Base-by-base conservation (phyloP, 768 basidiomycete species). In the Trametes gibbosa region DNA sequence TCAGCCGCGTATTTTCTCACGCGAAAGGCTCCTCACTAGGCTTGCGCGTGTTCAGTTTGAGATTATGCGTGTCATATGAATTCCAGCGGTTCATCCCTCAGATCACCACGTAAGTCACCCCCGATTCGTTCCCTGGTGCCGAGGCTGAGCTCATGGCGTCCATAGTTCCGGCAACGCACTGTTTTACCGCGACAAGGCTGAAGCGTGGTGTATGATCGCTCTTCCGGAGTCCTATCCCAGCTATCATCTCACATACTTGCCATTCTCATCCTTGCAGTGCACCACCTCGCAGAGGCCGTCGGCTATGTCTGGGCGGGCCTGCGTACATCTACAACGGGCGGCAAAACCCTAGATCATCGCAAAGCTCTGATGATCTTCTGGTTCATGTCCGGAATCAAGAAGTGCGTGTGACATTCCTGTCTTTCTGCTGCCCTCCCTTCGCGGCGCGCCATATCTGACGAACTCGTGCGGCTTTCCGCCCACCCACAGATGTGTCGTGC, bases 181-280 rank as follows among this genome's bases (percentile, higher is more conserved):
- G 32, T 62, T 62, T 27, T 62, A 57, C 21, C 61, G 61, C 34
- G 56, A 62, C 35, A 62, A 62, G 45, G 56, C 61, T n/a, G 52
- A 57, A 25, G 24, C 21, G 19, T 62, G 61, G 61, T 32, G 61
- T 62, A 43, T 24, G 61, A 53, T 3, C n/a, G 9, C 16, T 16
- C 27, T 6, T n/a, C 27, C 5, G 3, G 6, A 13, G 21, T n/a
- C 5, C 8, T 6, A 24, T 23, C 42, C 21, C 7, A 14, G 9
- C 19, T 19, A 8, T 23, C 25, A 23, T 32, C 42, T 37, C 1
- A n/a, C 29, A 10, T 32, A 10, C 10, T 10, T 10, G n/a, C 46
- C 13, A 27, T 43, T 9, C 35, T 25, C 19, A 23, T 27, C 8
- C 5, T 13, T 34, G 9, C 45, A 62, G 60, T 62, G 9, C 43